Base-by-base conservation (phyloP, 345 rosid genomes). In the Populus nigra region DNA sequence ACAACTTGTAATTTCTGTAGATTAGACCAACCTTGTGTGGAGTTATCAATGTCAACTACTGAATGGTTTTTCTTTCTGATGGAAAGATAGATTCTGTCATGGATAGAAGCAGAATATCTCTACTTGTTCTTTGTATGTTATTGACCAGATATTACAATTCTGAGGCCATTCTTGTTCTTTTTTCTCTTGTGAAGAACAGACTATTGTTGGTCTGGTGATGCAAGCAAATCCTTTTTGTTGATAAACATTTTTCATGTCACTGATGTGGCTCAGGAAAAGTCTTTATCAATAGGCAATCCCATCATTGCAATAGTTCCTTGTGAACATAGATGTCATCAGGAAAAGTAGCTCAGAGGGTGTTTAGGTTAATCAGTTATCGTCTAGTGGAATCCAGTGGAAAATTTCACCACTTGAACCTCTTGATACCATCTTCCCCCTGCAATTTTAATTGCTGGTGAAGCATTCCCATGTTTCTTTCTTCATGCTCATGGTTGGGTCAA, bases 271-370 rank as follows among this genome's bases (percentile, higher is more conserved):
- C 39, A 8, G 66, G 22, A 39, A 43, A 78, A 23, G 76, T 78
- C 45, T 29, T 67, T 70, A 33, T 62, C 71, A 65, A 50, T 84
- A 93, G 99, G 91, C 92, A 61, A 78, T 91, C 49, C 97, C 98
- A 23, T 91, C 98, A 71, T 89, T 89, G 91, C 88, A 85, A 74
- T 91, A 92, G 82, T 93, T 79, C 84, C 93, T 90, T 74, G 93
- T 93, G 88, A 92, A 88, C 73, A 88, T 96, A 93, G 93, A 90
- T 84, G 86, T 96, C 38, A 80, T 88, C 79, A 96, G 92, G 90
- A 85, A 82, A 88, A 88, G 95, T 20, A 88, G 77, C 76, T 82
- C 90, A 5, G 93, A 88, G 68, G 80, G 83, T 25, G 86, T 93
- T 88, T 90, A 88, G 86, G 80, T 96, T 80, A 85, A 80, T 73